Conservation (phyloP, 441 rosid genomes). For the Cnidoscolus chayamansa region DNA sequence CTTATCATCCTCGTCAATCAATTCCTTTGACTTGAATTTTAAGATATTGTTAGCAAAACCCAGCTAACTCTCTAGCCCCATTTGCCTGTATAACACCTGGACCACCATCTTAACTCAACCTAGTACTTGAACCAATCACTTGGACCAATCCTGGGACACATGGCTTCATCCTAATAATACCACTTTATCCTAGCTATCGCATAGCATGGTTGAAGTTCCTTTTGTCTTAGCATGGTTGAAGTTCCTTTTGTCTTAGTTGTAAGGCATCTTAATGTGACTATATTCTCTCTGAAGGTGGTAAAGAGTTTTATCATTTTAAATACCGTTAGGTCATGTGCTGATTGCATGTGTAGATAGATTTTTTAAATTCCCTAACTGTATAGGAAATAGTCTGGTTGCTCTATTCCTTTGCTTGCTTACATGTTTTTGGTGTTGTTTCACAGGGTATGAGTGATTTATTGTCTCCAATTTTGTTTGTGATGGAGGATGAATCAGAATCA, state of each 20-base stretch:
- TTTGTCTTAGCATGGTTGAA: not conserved
- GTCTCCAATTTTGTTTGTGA: conserved; percentile 86
- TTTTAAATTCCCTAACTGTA: not conserved
- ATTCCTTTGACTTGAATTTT: too few relatives aligned
- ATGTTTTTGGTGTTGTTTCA: conserved; percentile 15
- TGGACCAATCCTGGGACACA: too few relatives aligned
- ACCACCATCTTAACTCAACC: too few relatives aligned
- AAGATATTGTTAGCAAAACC: too few relatives aligned
- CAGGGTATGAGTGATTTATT: conserved; percentile 98
- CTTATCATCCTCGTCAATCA: too few relatives aligned
- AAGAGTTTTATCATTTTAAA: not conserved
- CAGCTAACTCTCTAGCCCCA: too few relatives aligned
- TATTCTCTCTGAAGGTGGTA: not conserved
- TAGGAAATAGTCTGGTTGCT: not conserved
- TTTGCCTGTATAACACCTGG: too few relatives aligned
- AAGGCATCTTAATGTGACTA: not conserved
- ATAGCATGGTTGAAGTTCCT: too few relatives aligned
- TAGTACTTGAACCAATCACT: too few relatives aligned
- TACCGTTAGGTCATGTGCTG: not conserved
- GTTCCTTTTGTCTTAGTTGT: conserved; percentile 5
- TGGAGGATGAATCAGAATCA: conserved; percentile 85
- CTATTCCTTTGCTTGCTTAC: conserved; percentile 2
- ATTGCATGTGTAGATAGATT: not conserved
- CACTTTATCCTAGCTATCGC: too few relatives aligned
- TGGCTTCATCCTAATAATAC: too few relatives aligned